Conservation (phyloP, 257 asterid species). For the Penstemon barbatus region DNA sequence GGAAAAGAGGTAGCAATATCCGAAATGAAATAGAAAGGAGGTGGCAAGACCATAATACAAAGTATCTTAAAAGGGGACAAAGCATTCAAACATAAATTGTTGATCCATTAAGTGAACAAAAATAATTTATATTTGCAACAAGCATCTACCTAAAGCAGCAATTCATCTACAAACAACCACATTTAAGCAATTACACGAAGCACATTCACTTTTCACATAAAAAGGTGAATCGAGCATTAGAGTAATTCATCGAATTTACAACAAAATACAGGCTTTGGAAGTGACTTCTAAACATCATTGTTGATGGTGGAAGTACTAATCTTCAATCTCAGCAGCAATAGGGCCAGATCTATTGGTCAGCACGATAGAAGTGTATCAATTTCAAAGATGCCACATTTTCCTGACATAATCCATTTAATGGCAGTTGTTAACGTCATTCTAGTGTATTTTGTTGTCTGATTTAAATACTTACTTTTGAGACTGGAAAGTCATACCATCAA, state of each 20-base stretch:
- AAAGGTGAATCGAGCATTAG: conserved; percentile 4
- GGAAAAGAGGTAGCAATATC: too few species aligned
- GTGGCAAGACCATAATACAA: too few species aligned
- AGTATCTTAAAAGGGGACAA: too few species aligned
- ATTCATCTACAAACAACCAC: not conserved
- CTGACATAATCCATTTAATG: conserved; percentile 38
- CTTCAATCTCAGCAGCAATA: conserved; percentile 23
- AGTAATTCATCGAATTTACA: conserved; percentile 30
- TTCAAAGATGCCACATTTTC: conserved; percentile 58
- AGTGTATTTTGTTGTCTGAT: not conserved
- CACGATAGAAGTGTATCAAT: conserved; percentile 71
- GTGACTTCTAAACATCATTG: conserved; percentile 26
- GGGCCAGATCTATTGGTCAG: conserved; percentile 35
- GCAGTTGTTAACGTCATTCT: conserved; percentile 19
- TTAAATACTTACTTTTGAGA: not conserved
- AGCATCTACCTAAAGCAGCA: not conserved
- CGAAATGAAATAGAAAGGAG: too few species aligned
- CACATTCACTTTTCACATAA: conserved; percentile 4
- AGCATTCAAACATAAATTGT: too few species aligned
- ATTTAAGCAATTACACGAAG: conserved; percentile 19
- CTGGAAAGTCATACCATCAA: not conserved
- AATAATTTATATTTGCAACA: not conserved
- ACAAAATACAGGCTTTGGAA: conserved; percentile 18
- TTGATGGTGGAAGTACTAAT: conserved; percentile 5
- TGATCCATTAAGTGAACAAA: too few species aligned